These are phyloP conservation scores for Thielaviopsis ethacetica DNA, from an alignment of 2,329 filamentous ascomycete species.

Conservation along the genomic window DNA sequence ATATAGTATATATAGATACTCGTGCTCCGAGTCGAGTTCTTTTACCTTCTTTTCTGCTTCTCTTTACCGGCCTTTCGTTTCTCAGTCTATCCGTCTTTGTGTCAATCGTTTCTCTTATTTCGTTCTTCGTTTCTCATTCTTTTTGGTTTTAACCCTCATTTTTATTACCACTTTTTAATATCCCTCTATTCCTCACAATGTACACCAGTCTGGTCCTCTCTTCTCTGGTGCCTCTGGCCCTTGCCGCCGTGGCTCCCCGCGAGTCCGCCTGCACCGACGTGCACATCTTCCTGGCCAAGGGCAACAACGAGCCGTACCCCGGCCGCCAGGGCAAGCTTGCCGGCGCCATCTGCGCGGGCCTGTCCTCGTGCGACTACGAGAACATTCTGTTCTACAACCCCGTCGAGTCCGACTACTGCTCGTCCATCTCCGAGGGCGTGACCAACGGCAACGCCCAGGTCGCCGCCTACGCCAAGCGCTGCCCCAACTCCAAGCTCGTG, in stretches of 20 bases:
- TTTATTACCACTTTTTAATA: neutral
- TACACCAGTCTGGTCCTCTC: neutral
- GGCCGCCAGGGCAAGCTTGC: slow-evolving; percentile 17
- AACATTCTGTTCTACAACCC: slow-evolving; percentile 20
- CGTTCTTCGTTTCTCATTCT: no score
- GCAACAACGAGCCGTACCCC: slow-evolving; percentile 19
- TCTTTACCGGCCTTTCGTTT: no score
- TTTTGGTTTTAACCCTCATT: no score
- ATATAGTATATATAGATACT: no score
- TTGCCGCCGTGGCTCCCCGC: slow-evolving; percentile 1
- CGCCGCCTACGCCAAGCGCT: slow-evolving; percentile 23
- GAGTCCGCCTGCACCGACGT: slow-evolving; percentile 16
- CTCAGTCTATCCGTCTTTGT: no score
- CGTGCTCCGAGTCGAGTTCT: no score
- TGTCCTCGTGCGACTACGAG: slow-evolving; percentile 19
- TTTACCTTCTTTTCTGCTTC: no score
- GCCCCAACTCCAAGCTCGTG: slow-evolving; percentile 24
- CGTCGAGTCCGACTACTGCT: slow-evolving; percentile 19
- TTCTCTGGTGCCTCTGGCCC: neutral
- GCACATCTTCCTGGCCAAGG: slow-evolving; percentile 18
- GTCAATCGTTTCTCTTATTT: no score
- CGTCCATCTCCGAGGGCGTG: slow-evolving; percentile 22
- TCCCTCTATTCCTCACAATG: neutral
- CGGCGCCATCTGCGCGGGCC: slow-evolving; percentile 17
- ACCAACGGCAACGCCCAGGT: slow-evolving; percentile 22